These are phyloP conservation scores for Cladosporium sp. DNA, from an alignment of 2,329 filamentous ascomycete genomes.

Conservation along the genomic window DNA sequence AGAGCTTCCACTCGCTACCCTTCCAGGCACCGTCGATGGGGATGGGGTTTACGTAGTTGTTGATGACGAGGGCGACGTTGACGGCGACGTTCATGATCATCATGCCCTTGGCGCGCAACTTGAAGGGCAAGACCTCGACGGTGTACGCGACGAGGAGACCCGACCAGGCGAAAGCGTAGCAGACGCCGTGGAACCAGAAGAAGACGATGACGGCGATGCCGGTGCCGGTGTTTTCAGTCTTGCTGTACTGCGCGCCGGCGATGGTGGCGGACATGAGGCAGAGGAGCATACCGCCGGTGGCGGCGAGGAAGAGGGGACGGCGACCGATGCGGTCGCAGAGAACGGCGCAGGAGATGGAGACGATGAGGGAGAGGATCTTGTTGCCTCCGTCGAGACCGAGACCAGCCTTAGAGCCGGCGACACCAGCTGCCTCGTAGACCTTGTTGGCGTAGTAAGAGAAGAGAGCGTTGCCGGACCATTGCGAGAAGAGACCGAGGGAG, in stretches of 20 bases:
- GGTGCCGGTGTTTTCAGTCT: conserved; percentile 30
- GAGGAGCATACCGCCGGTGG: conserved; percentile 35
- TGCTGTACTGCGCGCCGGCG: conserved; percentile 13
- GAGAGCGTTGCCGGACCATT: conserved; percentile 52
- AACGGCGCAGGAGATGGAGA: conserved; percentile 48
- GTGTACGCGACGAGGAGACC: conserved; percentile 48
- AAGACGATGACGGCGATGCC: conserved; percentile 47
- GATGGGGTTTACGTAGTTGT: conserved; percentile 59
- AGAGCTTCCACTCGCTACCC: conserved; percentile 59
- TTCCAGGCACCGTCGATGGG: conserved; percentile 50
- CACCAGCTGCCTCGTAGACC: conserved; percentile 28
- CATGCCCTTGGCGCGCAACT: conserved; percentile 47
- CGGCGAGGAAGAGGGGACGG: conserved; percentile 28
- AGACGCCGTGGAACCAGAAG: conserved; percentile 48
- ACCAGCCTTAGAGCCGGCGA: conserved; percentile 27
- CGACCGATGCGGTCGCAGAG: conserved; percentile 30
- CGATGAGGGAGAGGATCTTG: conserved; percentile 54
- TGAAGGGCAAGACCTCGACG: conserved; percentile 48
- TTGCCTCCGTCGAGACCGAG: conserved; percentile 49
- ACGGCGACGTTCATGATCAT: conserved; percentile 60
- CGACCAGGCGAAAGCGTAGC: conserved; percentile 56
- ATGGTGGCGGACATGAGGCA: conserved; percentile 28
- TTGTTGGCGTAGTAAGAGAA: conserved; percentile 36
- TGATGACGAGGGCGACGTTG: conserved; percentile 58
- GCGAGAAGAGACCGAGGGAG: conserved; percentile 50